Percentiles rank a stretch among this genome's conserved stretches.
These are phyloP conservation scores for Hyphopichia khmerensis DNA, from an alignment of 1,139 yeast genomes.

Conservation along the genomic window DNA sequence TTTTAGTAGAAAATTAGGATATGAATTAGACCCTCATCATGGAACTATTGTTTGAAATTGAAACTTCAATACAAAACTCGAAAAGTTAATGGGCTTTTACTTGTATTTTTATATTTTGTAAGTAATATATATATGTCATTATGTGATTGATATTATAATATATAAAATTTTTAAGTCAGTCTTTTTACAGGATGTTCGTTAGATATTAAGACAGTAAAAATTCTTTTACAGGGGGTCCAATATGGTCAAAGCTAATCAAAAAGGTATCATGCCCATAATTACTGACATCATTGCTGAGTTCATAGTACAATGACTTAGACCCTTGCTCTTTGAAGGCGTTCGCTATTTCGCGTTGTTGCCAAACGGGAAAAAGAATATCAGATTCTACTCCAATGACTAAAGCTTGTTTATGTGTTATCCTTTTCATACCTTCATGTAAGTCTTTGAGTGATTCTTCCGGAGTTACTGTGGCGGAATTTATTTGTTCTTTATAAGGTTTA, in stretches of 20 bases:
- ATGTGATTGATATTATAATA: neutral
- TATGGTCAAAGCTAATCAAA: slow-evolving; percentile 70
- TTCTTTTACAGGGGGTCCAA: slow-evolving; percentile 71
- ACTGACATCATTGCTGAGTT: slow-evolving; percentile 72
- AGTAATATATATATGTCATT: neutral
- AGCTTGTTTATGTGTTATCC: slow-evolving; percentile 62
- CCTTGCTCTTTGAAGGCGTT: slow-evolving; percentile 47
- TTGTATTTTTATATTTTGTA: neutral
- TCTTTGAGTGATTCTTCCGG: slow-evolving; percentile 60
- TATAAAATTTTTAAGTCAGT: too few relatives aligned
- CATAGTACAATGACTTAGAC: slow-evolving; percentile 56
- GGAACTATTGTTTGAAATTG: slow-evolving; percentile 44
- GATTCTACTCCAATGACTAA: slow-evolving; percentile 89
- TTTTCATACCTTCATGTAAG: slow-evolving; percentile 61
- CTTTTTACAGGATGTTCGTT: too few relatives aligned
- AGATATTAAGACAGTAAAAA: slow-evolving; percentile 38
- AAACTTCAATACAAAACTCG: neutral
- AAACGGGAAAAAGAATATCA: slow-evolving; percentile 86
- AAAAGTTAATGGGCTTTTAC: neutral
- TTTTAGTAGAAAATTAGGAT: slow-evolving; percentile 54
- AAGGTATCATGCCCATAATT: slow-evolving; percentile 92
- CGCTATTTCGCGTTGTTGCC: slow-evolving; percentile 89
- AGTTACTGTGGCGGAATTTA: slow-evolving; percentile 31
- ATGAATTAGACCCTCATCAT: slow-evolving; percentile 60
- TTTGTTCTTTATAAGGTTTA: slow-evolving; percentile 57